Conservation (phyloP, 1,139 yeast species). For the Hansenula anomala region DNA sequence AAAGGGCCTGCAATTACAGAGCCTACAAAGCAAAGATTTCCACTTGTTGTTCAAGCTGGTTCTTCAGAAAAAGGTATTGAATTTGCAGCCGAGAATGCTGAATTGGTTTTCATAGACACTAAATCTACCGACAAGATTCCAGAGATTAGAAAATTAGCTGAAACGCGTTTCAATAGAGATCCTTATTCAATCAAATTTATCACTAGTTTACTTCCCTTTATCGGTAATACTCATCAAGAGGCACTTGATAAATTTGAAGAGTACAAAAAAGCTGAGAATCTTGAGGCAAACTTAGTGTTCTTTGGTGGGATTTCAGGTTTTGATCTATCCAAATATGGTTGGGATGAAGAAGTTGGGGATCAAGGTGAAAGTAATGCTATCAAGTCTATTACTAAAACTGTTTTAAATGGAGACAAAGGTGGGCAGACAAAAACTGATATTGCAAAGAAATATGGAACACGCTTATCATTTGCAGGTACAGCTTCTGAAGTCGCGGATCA, state of each 20-base stretch:
- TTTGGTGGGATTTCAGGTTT: background rate
- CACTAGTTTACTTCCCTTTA: background rate
- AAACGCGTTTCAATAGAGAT: conserved; percentile 19
- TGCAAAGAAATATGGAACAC: background rate
- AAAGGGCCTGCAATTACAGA: conserved; percentile 33
- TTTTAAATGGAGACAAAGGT: background rate
- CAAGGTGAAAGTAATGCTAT: background rate
- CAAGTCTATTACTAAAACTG: background rate
- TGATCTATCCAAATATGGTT: background rate
- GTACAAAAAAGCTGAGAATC: conserved; percentile 23
- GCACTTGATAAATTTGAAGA: background rate
- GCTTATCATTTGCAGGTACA: background rate
- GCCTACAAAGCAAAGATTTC: conserved; percentile 36
- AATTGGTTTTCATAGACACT: conserved; percentile 31
- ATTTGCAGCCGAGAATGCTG: conserved; percentile 36
- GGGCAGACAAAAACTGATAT: background rate
- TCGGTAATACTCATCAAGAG: background rate
- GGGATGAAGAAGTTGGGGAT: background rate
- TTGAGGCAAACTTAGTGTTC: conserved; percentile 11
- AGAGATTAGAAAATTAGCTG: conserved; percentile 18
- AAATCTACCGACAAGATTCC: conserved; percentile 18
- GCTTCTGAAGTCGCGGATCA: background rate
- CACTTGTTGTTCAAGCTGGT: conserved; percentile 36
- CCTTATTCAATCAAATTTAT: conserved; percentile 15
- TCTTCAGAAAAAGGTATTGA: conserved; percentile 32